Evolutionary conservation across 805 yeast species (phyloP), one percentile per base, ranked within the genome.

Genomic region (Myxozyma lipomycoides): DNA sequence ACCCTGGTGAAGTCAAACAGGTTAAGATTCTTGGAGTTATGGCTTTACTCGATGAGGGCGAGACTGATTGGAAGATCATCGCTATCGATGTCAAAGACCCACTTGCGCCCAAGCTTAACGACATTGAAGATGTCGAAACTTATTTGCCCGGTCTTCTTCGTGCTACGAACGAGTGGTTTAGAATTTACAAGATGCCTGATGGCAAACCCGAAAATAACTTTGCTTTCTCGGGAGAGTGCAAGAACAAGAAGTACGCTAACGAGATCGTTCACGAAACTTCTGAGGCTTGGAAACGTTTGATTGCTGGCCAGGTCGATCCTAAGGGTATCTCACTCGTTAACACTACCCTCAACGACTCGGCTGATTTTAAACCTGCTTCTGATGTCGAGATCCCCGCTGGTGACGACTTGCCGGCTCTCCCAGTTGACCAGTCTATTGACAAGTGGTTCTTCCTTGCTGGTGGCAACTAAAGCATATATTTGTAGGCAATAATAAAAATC

Each of bases 91-190:
- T 83, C 67, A 78, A 82, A 61, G 98, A 93, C 69, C 95, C 95
- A 61, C 78, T 90, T 62, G 95, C 97, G 55, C 67, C 84, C 52
- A 84, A 89, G 73, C 74, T 93, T 64, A 79, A 84, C 67, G 96
- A 89, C 70, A 82, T 93, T 62, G 91, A 86, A 71, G 97, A 93
- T 65, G 95, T 93, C 58, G 89, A 80, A 70, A 79, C 78, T 65
- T 83, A 84, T 68, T 82, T 90, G 71, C 98, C 98, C 53, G 96
- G 96, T 48, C 76, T 93, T 52, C 75, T 93, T 67, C 86, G 95
- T 69, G 85, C 95, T 60, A 93, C 98, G 52, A 83, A 89, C 71
- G 95, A 86, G 73, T 93, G 98, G 98, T 93, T 93, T 82, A 85
- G 95, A 70, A 89, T 90, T 72, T 93, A 93, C 82, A 93, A 93